Evolutionary conservation across 495 filamentous ascomycete genomes (phyloP), one percentile per base, ranked within the genome.

Genomic region (Tuber calosporum): DNA sequence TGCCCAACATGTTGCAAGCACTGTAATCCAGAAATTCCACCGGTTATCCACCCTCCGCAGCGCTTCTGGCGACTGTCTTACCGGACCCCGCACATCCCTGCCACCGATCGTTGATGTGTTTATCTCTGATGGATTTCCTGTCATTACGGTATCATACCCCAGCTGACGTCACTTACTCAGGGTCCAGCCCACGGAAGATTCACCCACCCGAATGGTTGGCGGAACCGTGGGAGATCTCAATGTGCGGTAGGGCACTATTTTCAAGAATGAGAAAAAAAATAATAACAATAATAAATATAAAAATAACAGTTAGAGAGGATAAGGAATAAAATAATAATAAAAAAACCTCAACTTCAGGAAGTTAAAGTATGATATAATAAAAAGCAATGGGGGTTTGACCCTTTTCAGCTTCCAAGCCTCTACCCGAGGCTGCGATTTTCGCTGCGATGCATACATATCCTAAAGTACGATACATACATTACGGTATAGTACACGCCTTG

Each of bases 161-260:
- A 66, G 41, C 53, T 78, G 76, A 78, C 76, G 76, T 78, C 76
- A 78, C 72, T 71, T 48, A 20, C 67, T 78, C 76, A 78, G 74
- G 76, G 76, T 78, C 75, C 75, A 75, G 69, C 41, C 69, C 34
- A 37, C 69, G 72, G 48, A 73, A 77, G 67, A 77, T 67, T 58
- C 66, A 67, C 40, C 74, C 43, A 69, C 58, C 43, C 58, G 43
- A 66, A 39, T 70, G 72, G 72, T 74, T 36, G 53, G 53, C n/a
- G 53, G 53, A 62, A 30, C n/a, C 58, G 62, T 76, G 72, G 68
- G 72, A 70, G 38, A 71, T 43, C 66, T 66, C 13, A 38, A 26
- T 70, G 62, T 74, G 11, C 20, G 36, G 38, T 48, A 38, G 72
- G 45, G 68, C 22, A 26, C n/a, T 58, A 26, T 43, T 58, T 26